phyloP scores from a whole-genome alignment of 495 filamentous ascomycete species.

The Podospora australis region DNA sequence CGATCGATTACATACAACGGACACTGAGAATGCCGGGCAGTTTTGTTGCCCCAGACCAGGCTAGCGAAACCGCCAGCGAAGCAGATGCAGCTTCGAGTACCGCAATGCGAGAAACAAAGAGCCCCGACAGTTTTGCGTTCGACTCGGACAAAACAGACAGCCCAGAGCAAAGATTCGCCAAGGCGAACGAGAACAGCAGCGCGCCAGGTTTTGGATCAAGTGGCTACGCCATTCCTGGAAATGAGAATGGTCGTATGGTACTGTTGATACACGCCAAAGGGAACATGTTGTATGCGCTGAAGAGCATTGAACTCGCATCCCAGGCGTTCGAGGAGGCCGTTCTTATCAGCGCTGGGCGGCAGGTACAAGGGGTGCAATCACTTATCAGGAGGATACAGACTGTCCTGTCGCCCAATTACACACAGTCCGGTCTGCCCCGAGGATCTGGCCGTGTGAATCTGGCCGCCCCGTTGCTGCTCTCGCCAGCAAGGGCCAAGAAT shows the following conservation, averaged over 20 bases:
- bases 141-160: constrained; percentile 21
- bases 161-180: constrained; percentile 15
- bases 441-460: constrained; percentile 12
- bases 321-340: constrained; percentile 94
- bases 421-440: constrained; percentile 21
- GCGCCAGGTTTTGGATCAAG: constrained; percentile 69
- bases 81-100: constrained; percentile 15
- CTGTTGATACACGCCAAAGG: constrained; percentile 93
- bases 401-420: constrained; percentile 51
- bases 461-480: constrained; percentile 58
- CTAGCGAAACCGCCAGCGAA: constrained; percentile 18
- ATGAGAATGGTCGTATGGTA: constrained; percentile 89
- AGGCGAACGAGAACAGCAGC: constrained; percentile 39
- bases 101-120: constrained; percentile 12
- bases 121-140: constrained; percentile 15
- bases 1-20: constrained; percentile 84
- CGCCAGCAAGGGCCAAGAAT: constrained; percentile 75
- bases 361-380: constrained; percentile 64
- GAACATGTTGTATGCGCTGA: constrained; percentile 92
- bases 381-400: constrained; percentile 76
- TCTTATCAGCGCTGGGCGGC: constrained; percentile 72
- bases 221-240: constrained; percentile 77
- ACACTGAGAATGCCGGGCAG: constrained; percentile 50
- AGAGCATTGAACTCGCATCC: constrained; percentile 76
- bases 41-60: constrained; percentile 8